phyloP scores from a whole-genome alignment of 768 basidiomycete species.

The Strobilomyces confusus region DNA sequence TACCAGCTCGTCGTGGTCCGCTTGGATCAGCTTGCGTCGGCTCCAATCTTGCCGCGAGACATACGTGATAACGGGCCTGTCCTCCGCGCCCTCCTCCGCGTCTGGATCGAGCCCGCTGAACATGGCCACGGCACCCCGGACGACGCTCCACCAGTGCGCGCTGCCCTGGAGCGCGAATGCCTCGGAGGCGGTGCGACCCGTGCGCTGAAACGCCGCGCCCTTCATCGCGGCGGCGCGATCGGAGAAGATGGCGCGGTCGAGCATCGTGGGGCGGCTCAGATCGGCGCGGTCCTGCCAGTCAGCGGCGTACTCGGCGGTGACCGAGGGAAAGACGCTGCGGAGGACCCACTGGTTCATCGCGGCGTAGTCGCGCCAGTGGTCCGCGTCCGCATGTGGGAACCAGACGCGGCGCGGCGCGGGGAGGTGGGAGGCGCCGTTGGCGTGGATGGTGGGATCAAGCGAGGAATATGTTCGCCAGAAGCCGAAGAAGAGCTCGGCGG shows the following conservation, averaged over 20 bases:
- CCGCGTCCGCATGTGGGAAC: conserved; percentile 69
- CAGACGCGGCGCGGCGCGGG: conserved; percentile 71
- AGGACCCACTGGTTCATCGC: conserved; percentile 88
- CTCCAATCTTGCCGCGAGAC: conserved; percentile 88
- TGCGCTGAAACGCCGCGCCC: conserved; percentile 59
- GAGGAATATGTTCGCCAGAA: conserved; percentile 90
- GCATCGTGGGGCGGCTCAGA: conserved; percentile 65
- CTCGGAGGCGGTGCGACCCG: conserved; percentile 72
- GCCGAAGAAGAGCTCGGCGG: conserved; percentile 88
- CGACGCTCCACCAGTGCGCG: conserved; percentile 79
- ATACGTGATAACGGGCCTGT: conserved; percentile 86
- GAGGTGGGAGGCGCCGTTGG: conserved; percentile 64
- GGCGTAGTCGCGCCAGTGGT: conserved; percentile 89
- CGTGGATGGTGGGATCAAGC: conserved; percentile 64
- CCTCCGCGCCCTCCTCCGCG: conserved; percentile 43
- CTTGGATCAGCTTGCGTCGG: conserved; percentile 70
- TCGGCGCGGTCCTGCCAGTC: conserved; percentile 82
- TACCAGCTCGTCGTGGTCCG: conserved; percentile 79
- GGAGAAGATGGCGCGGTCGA: conserved; percentile 83
- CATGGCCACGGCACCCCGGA: conserved; percentile 67
- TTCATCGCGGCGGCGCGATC: conserved; percentile 85
- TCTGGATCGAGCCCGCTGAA: conserved; percentile 58
- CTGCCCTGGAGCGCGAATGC: conserved; percentile 74
- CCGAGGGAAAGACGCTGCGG: conserved; percentile 74
- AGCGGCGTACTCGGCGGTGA: conserved; percentile 72